Evolutionary conservation across 73 alveolate species (phyloP).

Genomic region (Diophrys appendiculata): DNA sequence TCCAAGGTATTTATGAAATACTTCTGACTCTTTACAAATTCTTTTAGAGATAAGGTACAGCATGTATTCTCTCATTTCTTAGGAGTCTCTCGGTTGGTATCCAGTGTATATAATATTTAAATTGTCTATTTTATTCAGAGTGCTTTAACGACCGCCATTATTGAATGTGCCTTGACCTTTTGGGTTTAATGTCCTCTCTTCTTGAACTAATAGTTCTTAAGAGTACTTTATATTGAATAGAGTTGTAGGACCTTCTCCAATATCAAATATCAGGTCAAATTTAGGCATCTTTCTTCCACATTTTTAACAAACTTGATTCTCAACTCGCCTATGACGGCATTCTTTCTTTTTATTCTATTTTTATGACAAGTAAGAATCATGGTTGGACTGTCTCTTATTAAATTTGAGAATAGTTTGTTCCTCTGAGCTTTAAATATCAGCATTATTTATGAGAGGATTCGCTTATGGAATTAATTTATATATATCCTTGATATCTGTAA

Average conservation of each 20-base stretch:
- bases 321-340: background rate
- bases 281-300: background rate
- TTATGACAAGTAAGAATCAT: background rate
- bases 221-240: background rate
- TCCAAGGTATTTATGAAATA: background rate
- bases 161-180: background rate
- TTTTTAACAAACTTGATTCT: background rate
- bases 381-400: background rate
- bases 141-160: too few relatives aligned
- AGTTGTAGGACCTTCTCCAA: background rate
- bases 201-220: background rate
- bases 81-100: background rate
- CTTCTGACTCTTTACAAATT: background rate
- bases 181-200: background rate
- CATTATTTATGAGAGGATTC: background rate
- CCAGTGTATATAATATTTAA: background rate
- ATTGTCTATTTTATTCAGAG: background rate
- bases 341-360: background rate
- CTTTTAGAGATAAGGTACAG: background rate
- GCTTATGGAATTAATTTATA: background rate
- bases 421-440: background rate
- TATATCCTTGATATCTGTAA: background rate
- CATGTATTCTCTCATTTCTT: conserved; percentile 3
- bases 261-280: background rate
- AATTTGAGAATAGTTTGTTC: background rate